A percentile compares a stretch with the other conserved stretches of the same genome.
Evolutionary conservation across 805 yeast genomes (phyloP).

Genomic region (Cyberlindnera subsufficiens): DNA sequence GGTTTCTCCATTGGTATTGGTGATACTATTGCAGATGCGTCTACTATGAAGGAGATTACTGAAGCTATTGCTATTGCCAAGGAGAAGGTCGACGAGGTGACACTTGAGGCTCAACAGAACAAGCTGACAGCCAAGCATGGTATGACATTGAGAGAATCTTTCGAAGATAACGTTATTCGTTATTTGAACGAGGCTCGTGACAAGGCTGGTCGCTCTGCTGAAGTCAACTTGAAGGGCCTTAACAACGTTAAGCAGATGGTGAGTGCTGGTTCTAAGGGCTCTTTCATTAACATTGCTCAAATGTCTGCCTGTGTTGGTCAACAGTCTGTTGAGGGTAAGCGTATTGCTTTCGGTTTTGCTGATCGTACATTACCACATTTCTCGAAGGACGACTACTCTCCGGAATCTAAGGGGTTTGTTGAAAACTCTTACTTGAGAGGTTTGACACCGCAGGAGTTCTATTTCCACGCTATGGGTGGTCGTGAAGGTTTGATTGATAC

Average conservation of each 20-base stretch:
- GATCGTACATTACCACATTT: constrained; percentile 97
- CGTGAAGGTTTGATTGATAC: constrained; percentile 99
- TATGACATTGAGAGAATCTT: constrained; percentile 98
- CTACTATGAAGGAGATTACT: constrained; percentile 90
- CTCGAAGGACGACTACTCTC: constrained; percentile 97
- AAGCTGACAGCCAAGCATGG: constrained; percentile 94
- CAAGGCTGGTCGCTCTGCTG: constrained; percentile 98
- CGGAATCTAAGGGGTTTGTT: constrained; percentile 97
- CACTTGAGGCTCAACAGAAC: constrained; percentile 86
- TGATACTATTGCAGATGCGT: constrained; percentile 98
- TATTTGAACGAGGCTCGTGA: constrained; percentile 97
- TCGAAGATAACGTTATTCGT: constrained; percentile 94
- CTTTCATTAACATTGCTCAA: constrained; percentile 96
- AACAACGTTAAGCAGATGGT: constrained; percentile 99
- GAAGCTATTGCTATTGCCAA: constrained; percentile 92
- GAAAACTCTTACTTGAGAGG: constrained; percentile 97
- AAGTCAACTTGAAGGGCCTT: constrained; percentile 86
- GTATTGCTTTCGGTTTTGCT: constrained; percentile 95
- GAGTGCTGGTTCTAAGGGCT: constrained; percentile 98
- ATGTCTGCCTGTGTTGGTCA: constrained; percentile 99
- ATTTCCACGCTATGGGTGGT: constrained; percentile 99
- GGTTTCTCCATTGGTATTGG: constrained; percentile 99
- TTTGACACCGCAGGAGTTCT: constrained; percentile 96
- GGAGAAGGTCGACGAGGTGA: constrained; percentile 88
- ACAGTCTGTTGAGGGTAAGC: constrained; percentile 98